Conservation (phyloP, 345 rosid species). For the Salix dunnii region DNA sequence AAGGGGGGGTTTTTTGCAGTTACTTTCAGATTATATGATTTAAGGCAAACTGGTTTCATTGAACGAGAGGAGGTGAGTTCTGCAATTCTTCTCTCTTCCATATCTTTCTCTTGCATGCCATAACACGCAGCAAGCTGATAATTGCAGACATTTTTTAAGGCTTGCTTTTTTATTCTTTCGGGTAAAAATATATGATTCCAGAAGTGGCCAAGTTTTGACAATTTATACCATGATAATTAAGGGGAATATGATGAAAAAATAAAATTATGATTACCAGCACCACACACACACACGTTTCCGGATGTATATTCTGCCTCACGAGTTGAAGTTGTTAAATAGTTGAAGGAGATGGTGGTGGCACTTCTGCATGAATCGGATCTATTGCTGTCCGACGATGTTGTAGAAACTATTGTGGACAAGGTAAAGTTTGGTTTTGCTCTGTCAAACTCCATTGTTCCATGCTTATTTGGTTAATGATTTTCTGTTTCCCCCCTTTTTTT, state of each 20-base stretch:
- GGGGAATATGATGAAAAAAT: not conserved
- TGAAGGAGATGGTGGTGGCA: conserved; percentile 93
- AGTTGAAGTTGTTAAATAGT: conserved; percentile 30
- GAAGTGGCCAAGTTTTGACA: not conserved
- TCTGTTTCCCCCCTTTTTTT: not conserved
- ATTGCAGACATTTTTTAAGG: not conserved
- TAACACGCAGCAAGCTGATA: not conserved
- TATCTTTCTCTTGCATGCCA: not conserved
- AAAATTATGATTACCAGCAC: not conserved
- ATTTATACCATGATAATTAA: not conserved
- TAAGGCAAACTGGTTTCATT: conserved; percentile 81
- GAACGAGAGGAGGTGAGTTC: conserved; percentile 78
- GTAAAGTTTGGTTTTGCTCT: conserved; percentile 25
- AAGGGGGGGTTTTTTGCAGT: conserved; percentile 41
- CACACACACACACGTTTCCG: not conserved
- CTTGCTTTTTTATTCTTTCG: not conserved
- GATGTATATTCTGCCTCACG: not conserved
- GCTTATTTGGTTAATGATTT: not conserved
- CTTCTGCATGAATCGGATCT: conserved; percentile 87
- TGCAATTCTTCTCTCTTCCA: not conserved
- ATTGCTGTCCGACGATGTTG: conserved; percentile 54
- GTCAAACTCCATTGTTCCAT: not conserved
- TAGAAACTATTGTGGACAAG: conserved; percentile 75
- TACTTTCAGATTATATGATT: conserved; percentile 80
- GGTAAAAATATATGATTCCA: not conserved